phyloP scores from a whole-genome alignment of 371 early-diverging fungal species.

The Capillidium rhysosporum region DNA sequence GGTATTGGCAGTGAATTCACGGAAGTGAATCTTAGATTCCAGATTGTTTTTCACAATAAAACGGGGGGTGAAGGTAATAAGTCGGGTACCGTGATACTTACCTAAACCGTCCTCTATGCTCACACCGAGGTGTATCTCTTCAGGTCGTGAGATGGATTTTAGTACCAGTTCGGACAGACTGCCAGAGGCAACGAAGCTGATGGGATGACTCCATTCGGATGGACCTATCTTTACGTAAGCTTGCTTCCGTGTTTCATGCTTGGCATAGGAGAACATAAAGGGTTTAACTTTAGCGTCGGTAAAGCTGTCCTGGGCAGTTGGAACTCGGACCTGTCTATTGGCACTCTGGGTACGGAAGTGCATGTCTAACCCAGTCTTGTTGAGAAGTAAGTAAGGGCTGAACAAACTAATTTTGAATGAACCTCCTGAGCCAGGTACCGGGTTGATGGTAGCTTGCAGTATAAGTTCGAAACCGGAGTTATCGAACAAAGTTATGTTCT shows the following conservation, averaged over 20 bases:
- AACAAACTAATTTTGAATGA: conserved; percentile 40
- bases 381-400: conserved; percentile 66
- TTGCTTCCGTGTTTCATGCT: conserved; percentile 59
- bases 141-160: conserved; percentile 23
- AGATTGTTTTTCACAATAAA: conserved; percentile 75
- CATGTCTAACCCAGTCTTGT: conserved; percentile 74
- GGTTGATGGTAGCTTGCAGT: conserved; percentile 45
- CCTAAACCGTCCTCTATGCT: conserved; percentile 56
- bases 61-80: conserved; percentile 79
- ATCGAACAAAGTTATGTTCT: conserved; percentile 33
- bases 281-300: conserved; percentile 30
- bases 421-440: conserved; percentile 41
- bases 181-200: conserved; percentile 92
- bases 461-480: conserved; percentile 35
- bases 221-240: conserved; percentile 50
- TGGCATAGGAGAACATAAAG: conserved; percentile 86
- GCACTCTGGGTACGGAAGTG: conserved; percentile 54
- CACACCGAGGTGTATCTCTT: conserved; percentile 65
- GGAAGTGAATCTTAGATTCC: conserved; percentile 44
- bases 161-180: conserved; percentile 58
- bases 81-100: conserved; percentile 57
- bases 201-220: conserved; percentile 79
- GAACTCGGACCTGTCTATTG: conserved; percentile 43
- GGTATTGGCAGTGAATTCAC: conserved; percentile 39
- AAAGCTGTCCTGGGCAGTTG: conserved; percentile 37